A percentile compares a stretch with the other conserved stretches of the same genome.
phyloP scores from a whole-genome alignment of 2,329 filamentous ascomycete genomes.

The Cladosporium colombiae region DNA sequence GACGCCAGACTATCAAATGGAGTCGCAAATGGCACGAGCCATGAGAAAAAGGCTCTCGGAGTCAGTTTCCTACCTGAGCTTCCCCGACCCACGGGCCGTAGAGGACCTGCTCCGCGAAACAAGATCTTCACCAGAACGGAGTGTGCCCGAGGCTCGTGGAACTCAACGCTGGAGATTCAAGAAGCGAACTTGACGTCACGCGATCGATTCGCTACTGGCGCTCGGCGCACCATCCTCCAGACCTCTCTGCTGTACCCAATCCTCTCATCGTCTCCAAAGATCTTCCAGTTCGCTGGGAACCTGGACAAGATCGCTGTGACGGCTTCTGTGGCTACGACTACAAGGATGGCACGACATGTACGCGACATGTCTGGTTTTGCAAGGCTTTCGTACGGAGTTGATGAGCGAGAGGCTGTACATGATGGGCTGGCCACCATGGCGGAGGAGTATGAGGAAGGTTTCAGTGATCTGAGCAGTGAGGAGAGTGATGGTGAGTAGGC shows the following conservation, averaged over 20 bases:
- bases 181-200: constrained; percentile 33
- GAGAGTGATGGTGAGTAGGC: constrained; percentile 28
- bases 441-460: constrained; percentile 86
- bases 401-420: constrained; percentile 80
- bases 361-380: constrained; percentile 57
- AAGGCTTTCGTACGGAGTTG: constrained; percentile 63
- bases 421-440: constrained; percentile 80
- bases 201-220: constrained; percentile 34
- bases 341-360: constrained; percentile 68
- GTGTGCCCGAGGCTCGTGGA: constrained; percentile 43
- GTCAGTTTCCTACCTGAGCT: constrained; percentile 34
- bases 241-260: constrained; percentile 67
- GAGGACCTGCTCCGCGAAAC: constrained; percentile 19
- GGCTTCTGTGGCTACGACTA: constrained; percentile 69
- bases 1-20: constrained; percentile 36
- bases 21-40: constrained; percentile 28
- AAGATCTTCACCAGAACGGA: constrained; percentile 46
- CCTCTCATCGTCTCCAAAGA: constrained; percentile 78
- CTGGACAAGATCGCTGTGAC: constrained; percentile 47
- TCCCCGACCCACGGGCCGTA: constrained; percentile 22
- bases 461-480: constrained; percentile 73
- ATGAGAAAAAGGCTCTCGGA: constrained; percentile 17
- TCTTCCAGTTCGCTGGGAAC: constrained; percentile 58
- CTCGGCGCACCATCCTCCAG: constrained; percentile 40
- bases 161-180: constrained; percentile 33